Evolutionary conservation across 106 monocot genomes (phyloP).

Genomic region (Cymbidium sinense): DNA sequence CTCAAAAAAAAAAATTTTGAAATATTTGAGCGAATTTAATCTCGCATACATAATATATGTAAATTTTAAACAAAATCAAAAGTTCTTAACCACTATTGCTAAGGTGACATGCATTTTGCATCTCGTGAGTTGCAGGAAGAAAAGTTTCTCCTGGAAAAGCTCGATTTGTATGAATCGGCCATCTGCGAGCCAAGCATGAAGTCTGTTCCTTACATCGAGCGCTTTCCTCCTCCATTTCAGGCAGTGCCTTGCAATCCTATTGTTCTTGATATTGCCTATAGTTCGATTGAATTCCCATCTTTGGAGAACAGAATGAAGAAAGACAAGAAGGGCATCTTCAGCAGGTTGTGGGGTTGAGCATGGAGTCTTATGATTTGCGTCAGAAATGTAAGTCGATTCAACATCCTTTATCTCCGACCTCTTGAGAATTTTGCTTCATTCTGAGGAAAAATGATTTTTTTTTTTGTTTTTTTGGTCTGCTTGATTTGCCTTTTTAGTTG

Average conservation of each 20-base stretch:
- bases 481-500: neutral
- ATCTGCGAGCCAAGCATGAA: slow-evolving; percentile 50
- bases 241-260: slow-evolving; percentile 91
- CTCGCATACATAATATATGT: no score
- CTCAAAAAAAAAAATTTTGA: neutral
- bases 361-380: no score
- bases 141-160: slow-evolving; percentile 74
- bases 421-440: neutral
- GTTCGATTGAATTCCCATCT: slow-evolving; percentile 87
- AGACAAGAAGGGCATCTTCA: slow-evolving; percentile 81
- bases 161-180: slow-evolving; percentile 81
- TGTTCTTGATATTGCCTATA: slow-evolving; percentile 85
- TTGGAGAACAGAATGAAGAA: slow-evolving; percentile 90
- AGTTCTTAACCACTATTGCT: no score
- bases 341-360: slow-evolving; percentile 56
- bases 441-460: neutral
- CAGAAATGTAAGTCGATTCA: neutral
- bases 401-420: neutral
- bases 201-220: slow-evolving; percentile 39
- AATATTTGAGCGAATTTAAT: no score
- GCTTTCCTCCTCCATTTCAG: slow-evolving; percentile 79
- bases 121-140: slow-evolving; percentile 37
- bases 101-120: no score
- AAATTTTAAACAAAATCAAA: no score
- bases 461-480: neutral